Evolutionary conservation across 2,329 filamentous ascomycete genomes (phyloP).

Genomic region (Talaromyces islandicus): DNA sequence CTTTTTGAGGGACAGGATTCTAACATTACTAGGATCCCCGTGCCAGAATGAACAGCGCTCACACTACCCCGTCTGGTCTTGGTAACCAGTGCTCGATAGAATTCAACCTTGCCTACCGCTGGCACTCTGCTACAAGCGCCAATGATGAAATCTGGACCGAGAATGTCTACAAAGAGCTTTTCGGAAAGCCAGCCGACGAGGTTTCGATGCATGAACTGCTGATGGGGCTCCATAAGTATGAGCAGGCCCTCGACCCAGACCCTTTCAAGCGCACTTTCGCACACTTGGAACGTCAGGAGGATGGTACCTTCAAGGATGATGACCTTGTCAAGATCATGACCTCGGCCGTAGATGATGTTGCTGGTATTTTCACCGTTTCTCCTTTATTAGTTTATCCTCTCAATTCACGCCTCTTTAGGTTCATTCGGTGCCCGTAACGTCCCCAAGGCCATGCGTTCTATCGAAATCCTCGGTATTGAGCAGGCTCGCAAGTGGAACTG

Average conservation of each 20-base stretch:
- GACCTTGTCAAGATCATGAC: slow-evolving; percentile 66
- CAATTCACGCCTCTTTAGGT: slow-evolving; percentile 26
- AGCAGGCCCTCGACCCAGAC: slow-evolving; percentile 56
- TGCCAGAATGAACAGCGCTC: slow-evolving; percentile 57
- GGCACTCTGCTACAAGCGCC: slow-evolving; percentile 73
- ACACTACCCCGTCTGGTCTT: slow-evolving; percentile 61
- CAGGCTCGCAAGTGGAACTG: slow-evolving; percentile 64
- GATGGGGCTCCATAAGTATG: slow-evolving; percentile 57
- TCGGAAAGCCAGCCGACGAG: slow-evolving; percentile 53
- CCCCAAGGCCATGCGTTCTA: slow-evolving; percentile 63
- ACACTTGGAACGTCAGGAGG: slow-evolving; percentile 55
- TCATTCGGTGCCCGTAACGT: slow-evolving; percentile 67
- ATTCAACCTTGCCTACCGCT: slow-evolving; percentile 83
- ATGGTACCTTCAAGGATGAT: slow-evolving; percentile 69
- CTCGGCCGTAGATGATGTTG: slow-evolving; percentile 64
- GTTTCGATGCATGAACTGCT: slow-evolving; percentile 58
- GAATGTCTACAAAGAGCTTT: slow-evolving; percentile 58
- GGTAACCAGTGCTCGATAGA: slow-evolving; percentile 82
- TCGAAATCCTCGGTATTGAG: slow-evolving; percentile 74
- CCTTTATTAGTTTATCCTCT: too few species aligned
- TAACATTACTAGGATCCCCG: slow-evolving; percentile 55
- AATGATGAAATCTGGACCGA: slow-evolving; percentile 78
- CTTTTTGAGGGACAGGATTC: background rate
- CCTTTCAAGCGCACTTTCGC: slow-evolving; percentile 65
- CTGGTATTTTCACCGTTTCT: slow-evolving; percentile 16